These are phyloP conservation scores for Penicillium oxalicum DNA, from an alignment of 2,329 filamentous ascomycete species.

Conservation along the genomic window DNA sequence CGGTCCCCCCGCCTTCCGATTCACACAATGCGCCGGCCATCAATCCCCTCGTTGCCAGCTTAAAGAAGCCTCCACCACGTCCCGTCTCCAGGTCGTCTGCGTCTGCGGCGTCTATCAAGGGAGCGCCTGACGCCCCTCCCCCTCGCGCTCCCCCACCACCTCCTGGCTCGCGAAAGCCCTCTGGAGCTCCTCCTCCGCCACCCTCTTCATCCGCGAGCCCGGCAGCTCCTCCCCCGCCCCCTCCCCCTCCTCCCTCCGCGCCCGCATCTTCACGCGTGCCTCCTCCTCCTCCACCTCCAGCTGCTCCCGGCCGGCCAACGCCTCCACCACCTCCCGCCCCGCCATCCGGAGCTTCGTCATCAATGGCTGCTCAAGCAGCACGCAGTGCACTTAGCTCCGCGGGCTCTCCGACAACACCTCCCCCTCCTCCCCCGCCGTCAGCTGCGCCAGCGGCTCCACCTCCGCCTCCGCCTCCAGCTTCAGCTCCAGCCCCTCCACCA, in stretches of 20 bases:
- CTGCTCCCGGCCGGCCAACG: slow-evolving; percentile 43
- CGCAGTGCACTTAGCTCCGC: slow-evolving; percentile 51
- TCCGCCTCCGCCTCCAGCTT: slow-evolving; percentile 26
- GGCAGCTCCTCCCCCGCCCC: slow-evolving; percentile 39
- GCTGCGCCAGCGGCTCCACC: slow-evolving; percentile 38
- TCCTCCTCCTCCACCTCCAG: slow-evolving; percentile 33
- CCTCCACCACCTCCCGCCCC: slow-evolving; percentile 18
- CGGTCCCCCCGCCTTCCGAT: slow-evolving; percentile 46
- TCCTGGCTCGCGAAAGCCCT: slow-evolving; percentile 54
- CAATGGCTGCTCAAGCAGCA: slow-evolving; percentile 55
- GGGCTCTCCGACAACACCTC: slow-evolving; percentile 38
- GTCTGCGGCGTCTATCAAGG: slow-evolving; percentile 52
- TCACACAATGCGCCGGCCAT: slow-evolving; percentile 47
- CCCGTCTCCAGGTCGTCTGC: slow-evolving; percentile 54
- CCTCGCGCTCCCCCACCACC: slow-evolving; percentile 65
- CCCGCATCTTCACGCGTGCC: slow-evolving; percentile 34
- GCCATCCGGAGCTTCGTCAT: slow-evolving; percentile 22
- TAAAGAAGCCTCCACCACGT: slow-evolving; percentile 53
- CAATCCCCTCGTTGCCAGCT: slow-evolving; percentile 48
- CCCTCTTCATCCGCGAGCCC: slow-evolving; percentile 35
- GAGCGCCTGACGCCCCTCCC: slow-evolving; percentile 37
- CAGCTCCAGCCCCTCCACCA: slow-evolving; percentile 34
- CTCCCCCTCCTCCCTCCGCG: slow-evolving; percentile 38
- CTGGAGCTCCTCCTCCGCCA: slow-evolving; percentile 43
- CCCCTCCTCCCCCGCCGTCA: slow-evolving; percentile 35